Evolutionary conservation across 2,329 filamentous ascomycete species (phyloP), one percentile per base, ranked within the genome.

Genomic region (Metarhizium anisopliae): DNA sequence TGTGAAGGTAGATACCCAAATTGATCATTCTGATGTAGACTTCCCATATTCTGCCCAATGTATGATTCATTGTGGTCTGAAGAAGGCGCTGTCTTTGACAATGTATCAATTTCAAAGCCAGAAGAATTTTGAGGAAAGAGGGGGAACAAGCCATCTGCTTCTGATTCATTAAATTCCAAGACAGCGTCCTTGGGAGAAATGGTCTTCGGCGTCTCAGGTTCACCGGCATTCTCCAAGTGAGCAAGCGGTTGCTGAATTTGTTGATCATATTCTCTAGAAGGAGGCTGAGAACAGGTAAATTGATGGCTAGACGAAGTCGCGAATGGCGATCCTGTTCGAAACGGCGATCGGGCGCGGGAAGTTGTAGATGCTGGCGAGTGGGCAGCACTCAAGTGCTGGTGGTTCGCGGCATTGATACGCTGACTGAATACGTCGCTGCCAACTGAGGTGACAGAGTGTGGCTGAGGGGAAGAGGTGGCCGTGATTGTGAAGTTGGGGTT

Each of bases 121-220:
- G 76, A 68, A 47, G 82, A 76, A 55, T 81, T 76, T 2, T 81
- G 77, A 3, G 88, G 82, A 66, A 96, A 95, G 20, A 96, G 74
- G 13, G 89, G 84, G 63, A 87, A 83, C 57, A 83, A 83, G 4
- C 81, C 73, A 51, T 87, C 86, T 18, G 86, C 84, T 2, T 92
- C 88, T 0, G 77, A 71, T 43, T 94, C 90, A 59, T 86, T 82
- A 67, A 92, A 96, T 58, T 96, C 92, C 52, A 96, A 74, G 58
- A 95, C 73, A 1, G 92, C 89, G 65, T 97, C 93, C 72, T 95
- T 95, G 29, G 93, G 94, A 1, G 93, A 97, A 50, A 99, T 96
- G 0, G 93, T 96, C 70, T 90, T 89, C n/a, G 86, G 79, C 0
- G 78, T 79, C 6, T 77, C 69, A 1, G 76, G 73, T 50, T 78